Conservation (phyloP, 2,329 filamentous ascomycete genomes). For the Trichoderma hamatum region DNA sequence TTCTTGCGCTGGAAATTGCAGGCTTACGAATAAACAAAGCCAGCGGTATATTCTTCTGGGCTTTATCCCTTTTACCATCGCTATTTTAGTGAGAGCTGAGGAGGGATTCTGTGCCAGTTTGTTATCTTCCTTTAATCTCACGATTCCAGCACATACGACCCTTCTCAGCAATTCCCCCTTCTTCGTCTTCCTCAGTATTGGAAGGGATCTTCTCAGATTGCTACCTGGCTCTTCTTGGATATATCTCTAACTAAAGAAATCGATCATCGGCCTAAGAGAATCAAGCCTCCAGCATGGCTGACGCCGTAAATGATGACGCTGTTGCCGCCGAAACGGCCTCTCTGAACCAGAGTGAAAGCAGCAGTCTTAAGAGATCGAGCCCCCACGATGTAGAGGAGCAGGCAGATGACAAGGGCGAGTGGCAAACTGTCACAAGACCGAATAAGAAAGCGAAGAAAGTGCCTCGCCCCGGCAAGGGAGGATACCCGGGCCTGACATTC, state of each 20-base stretch:
- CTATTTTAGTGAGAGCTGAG: not conserved
- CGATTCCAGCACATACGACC: not conserved
- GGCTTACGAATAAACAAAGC: not conserved
- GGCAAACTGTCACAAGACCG: conserved; percentile 59
- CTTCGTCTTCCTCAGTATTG: not conserved
- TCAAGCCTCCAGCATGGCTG: conserved; percentile 26
- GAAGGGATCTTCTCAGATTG: not conserved
- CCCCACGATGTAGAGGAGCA: conserved; percentile 47
- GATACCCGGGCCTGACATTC: conserved; percentile 64
- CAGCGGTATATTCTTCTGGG: not conserved
- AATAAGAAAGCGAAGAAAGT: conserved; percentile 65
- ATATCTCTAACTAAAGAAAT: conserved; percentile 5
- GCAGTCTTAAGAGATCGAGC: conserved; percentile 54
- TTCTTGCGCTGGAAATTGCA: not conserved
- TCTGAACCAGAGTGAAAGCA: conserved; percentile 40
- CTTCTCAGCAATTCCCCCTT: not conserved
- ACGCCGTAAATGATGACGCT: conserved; percentile 22
- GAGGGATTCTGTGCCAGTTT: not conserved
- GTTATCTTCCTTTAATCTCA: not conserved
- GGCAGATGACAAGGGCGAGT: conserved; percentile 48
- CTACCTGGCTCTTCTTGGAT: conserved; percentile 19
- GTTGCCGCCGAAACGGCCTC: conserved; percentile 28
- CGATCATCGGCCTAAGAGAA: not conserved
- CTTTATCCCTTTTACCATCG: not conserved
- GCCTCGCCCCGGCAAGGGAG: conserved; percentile 57